phyloP scores from a whole-genome alignment of 2,329 filamentous ascomycete genomes.

The Scedosporium boydii region DNA sequence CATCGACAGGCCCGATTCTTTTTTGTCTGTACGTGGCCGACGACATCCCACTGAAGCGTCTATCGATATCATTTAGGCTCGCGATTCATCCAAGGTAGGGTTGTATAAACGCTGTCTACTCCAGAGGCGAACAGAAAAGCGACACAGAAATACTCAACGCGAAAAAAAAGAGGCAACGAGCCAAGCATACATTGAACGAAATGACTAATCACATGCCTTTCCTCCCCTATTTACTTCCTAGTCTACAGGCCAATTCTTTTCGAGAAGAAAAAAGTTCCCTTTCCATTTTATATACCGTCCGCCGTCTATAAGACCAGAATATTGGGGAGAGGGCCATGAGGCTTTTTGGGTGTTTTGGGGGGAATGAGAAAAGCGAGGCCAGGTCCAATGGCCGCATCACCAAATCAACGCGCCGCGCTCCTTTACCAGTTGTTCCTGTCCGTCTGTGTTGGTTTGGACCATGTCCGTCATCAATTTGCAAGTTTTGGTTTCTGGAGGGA shows the following conservation, averaged over 20 bases:
- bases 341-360: not conserved
- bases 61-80: too few species aligned
- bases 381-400: not conserved
- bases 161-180: too few species aligned
- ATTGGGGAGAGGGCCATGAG: not conserved
- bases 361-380: not conserved
- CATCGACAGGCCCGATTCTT: too few species aligned
- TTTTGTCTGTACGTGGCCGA: too few species aligned
- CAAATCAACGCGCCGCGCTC: not conserved
- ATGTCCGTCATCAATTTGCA: not conserved
- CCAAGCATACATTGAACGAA: too few species aligned
- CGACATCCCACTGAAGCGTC: too few species aligned
- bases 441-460: not conserved
- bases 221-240: not conserved
- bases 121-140: too few species aligned
- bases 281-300: not conserved
- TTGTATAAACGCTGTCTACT: too few species aligned
- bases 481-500: not conserved
- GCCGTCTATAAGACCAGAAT: constrained; percentile 2
- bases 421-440: not conserved
- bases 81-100: too few species aligned
- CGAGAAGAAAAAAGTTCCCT: not conserved
- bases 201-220: not conserved
- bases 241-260: not conserved
- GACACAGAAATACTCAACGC: too few species aligned